Evolutionary conservation across 1,139 yeast genomes (phyloP).

Genomic region (Yueomyces sp.): DNA sequence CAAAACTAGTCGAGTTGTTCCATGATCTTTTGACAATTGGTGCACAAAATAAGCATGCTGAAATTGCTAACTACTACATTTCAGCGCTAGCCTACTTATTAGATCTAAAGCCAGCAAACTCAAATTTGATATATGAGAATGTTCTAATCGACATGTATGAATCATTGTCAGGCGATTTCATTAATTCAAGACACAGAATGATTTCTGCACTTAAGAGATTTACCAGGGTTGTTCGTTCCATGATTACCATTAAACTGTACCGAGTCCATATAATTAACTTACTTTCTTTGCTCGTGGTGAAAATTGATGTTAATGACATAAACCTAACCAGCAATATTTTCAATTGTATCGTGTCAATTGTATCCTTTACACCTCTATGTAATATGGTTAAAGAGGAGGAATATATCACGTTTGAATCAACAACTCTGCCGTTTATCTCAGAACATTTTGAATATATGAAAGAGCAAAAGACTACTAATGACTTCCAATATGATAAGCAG

Average conservation of each 20-base stretch:
- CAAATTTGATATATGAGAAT: slow-evolving; percentile 42
- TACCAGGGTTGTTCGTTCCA: slow-evolving; percentile 52
- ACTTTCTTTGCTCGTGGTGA: slow-evolving; percentile 58
- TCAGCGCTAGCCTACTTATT: slow-evolving; percentile 53
- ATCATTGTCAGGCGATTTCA: slow-evolving; percentile 60
- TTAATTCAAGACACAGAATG: slow-evolving; percentile 74
- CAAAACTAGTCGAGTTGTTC: slow-evolving; percentile 34
- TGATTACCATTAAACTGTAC: slow-evolving; percentile 53
- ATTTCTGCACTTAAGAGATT: slow-evolving; percentile 60
- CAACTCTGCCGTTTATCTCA: slow-evolving; percentile 40
- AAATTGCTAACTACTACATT: slow-evolving; percentile 48
- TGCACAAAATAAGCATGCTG: slow-evolving; percentile 60
- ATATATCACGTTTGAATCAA: slow-evolving; percentile 46
- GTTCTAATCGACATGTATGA: slow-evolving; percentile 70
- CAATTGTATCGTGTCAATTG: slow-evolving; percentile 57
- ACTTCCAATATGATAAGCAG: slow-evolving; percentile 30
- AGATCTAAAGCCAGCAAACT: slow-evolving; percentile 40
- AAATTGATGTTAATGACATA: slow-evolving; percentile 82
- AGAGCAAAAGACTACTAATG: slow-evolving; percentile 14
- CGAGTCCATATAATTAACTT: slow-evolving; percentile 73
- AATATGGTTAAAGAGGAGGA: slow-evolving; percentile 32
- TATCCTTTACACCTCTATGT: slow-evolving; percentile 60
- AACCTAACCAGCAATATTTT: slow-evolving; percentile 60
- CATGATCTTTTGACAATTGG: slow-evolving; percentile 54
- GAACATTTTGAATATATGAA: slow-evolving; percentile 45